Evolutionary conservation across 352 stramenopile genomes (phyloP), one percentile per base, ranked within the genome.

Genomic region (Pythium monospermum): DNA sequence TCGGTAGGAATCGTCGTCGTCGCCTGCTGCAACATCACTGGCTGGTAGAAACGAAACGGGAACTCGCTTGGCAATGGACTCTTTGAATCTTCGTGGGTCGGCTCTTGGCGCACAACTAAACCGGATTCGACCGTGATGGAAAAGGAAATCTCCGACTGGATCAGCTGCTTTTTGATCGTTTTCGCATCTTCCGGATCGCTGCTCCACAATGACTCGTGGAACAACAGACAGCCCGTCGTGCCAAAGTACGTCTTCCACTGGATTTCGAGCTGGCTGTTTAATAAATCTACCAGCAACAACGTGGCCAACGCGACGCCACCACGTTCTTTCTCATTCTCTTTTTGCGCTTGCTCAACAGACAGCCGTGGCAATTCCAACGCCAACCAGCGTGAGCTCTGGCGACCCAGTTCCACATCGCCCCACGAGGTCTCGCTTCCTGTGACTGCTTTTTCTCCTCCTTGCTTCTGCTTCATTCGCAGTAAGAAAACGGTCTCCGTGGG

Each of bases 401-500:
- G 43, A 28, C 60, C 60, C 3, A 68, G 53, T 42, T 68, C 60
- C 6, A 68, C 27, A 23, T 26, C 30, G 13, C 7, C 45, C 52
- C 21, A 5, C 21, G 16, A 33, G 42, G 7, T 28, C 38, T 37
- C 22, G 22, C 25, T 26, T 18, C 7, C 18, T 43, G 16, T 42
- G 26, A 19, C 6, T 45, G 6, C 13, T 46, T 25, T 11, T 15
- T 6, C 19, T 33, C 40, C 16, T 23, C 19, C 10, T 19, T 13
- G 21, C 11, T 7, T 21, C 23, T 32, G 10, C 15, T 49, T 61
- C 21, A 87, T 43, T 6, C 66, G 61, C 6, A 90, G 68, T 22
- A 58, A 57, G 57, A 90, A 90, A 3, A 67, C 70, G 6, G 76
- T 91, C 64, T 88, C 76, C 0, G 76, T 88, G 1, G 75, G 80